phyloP scores from a whole-genome alignment of 2,329 filamentous ascomycete genomes.

The Rosellinia necatrix region DNA sequence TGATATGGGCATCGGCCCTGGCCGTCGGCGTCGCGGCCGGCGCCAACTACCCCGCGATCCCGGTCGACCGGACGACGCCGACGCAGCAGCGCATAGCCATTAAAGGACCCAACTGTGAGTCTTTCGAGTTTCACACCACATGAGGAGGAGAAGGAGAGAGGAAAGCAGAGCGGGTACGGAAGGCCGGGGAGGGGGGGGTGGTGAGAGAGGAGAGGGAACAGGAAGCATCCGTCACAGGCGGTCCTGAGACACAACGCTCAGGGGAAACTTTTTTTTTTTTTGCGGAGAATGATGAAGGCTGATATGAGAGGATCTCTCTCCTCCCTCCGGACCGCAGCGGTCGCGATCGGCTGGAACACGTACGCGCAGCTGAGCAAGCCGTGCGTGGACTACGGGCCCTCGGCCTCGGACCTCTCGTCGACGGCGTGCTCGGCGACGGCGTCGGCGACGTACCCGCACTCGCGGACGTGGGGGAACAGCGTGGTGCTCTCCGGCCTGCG shows the following conservation, averaged over 20 bases:
- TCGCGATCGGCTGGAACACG: slow-evolving; percentile 62
- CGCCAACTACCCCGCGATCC: slow-evolving; percentile 51
- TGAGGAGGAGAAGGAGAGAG: too few relatives aligned
- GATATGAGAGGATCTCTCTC: too few relatives aligned
- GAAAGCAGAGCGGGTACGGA: too few relatives aligned
- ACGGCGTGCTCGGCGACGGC: slow-evolving; percentile 49
- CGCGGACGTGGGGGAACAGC: slow-evolving; percentile 57
- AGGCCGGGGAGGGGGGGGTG: too few relatives aligned
- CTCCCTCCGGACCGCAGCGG: too few relatives aligned
- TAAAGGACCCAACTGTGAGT: slow-evolving; percentile 53
- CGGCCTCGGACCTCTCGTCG: slow-evolving; percentile 43
- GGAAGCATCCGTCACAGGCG: too few relatives aligned
- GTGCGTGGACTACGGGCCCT: slow-evolving; percentile 58
- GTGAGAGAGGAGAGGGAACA: too few relatives aligned
- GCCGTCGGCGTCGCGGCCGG: slow-evolving; percentile 34
- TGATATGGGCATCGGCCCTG: slow-evolving; percentile 37
- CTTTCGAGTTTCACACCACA: too few relatives aligned
- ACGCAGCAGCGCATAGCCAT: slow-evolving; percentile 59
- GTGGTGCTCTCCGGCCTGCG: slow-evolving; percentile 52
- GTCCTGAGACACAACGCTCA: too few relatives aligned
- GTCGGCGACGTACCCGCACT: slow-evolving; percentile 56
- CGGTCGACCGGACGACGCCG: slow-evolving; percentile 56
- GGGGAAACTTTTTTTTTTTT: too few relatives aligned
- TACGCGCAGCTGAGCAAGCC: slow-evolving; percentile 50
- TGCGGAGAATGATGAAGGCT: too few relatives aligned